Conservation (phyloP, 768 basidiomycete species). For the Kwoniella bestiolae region DNA sequence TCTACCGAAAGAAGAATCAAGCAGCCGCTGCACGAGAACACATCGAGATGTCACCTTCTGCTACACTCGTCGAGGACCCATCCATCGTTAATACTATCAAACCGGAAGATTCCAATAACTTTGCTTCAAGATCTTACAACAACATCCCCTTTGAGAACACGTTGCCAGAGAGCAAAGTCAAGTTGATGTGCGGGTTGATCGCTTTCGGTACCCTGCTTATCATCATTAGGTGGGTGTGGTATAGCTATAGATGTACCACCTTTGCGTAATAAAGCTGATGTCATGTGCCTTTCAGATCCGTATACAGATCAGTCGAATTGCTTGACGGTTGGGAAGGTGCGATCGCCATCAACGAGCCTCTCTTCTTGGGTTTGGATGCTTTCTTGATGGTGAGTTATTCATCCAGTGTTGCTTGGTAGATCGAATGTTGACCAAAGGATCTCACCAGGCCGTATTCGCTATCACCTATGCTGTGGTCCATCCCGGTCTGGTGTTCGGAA, state of each 20-base stretch:
- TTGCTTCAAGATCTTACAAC: too few species aligned
- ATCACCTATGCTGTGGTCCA: slow-evolving; percentile 13
- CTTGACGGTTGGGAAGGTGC: slow-evolving; percentile 62
- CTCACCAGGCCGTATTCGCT: slow-evolving; percentile 7
- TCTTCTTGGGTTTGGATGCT: slow-evolving; percentile 49
- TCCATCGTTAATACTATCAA: neutral
- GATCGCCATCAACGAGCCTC: slow-evolving; percentile 61
- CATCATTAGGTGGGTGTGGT: slow-evolving; percentile 60
- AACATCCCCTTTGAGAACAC: too few species aligned
- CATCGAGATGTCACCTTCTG: neutral
- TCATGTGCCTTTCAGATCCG: slow-evolving; percentile 38
- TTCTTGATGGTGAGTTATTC: slow-evolving; percentile 43
- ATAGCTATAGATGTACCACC: neutral
- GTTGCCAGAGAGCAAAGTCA: slow-evolving; percentile 8
- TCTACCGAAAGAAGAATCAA: neutral
- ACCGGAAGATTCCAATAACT: too few species aligned
- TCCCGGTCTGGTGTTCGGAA: slow-evolving; percentile 12
- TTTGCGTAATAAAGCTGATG: neutral
- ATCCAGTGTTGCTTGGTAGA: neutral
- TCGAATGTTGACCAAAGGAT: neutral
- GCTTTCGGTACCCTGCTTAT: slow-evolving; percentile 59
- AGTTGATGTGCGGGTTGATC: slow-evolving; percentile 14
- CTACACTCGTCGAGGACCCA: slow-evolving; percentile 3
- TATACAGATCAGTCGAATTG: slow-evolving; percentile 64
- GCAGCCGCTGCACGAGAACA: neutral